Evolutionary conservation across 129 eudicot genomes (phyloP), one percentile per base, ranked within the genome.

Genomic region (Escallonia rubra): DNA sequence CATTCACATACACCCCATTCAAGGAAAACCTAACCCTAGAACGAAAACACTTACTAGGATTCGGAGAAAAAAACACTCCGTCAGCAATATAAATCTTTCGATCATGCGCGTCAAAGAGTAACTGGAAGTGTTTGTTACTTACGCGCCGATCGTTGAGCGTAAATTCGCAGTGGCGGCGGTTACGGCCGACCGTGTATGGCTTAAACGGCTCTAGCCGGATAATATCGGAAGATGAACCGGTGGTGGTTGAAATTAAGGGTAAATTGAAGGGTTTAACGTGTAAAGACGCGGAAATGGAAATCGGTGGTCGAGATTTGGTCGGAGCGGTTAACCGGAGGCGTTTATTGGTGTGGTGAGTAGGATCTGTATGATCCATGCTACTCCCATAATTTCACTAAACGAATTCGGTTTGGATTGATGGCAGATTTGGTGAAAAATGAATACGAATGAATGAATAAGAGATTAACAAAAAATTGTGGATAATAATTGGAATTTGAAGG

Each of bases 1-100:
- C 96, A 61, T 91, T 86, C 54, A 91, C 90, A 75, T 64, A 91
- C 59, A 84, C 83, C n/a, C 97, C 97, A 63, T 91, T 91, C 59
- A 79, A 56, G 12, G 97, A 87, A 77, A 74, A 90, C 86, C 80
- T 85, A 80, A 74, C 64, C 61, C 55, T 65, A 72, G 58, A 72
- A 23, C 1, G 34, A 23, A 23, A 23, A 64, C 49, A 42, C 65
- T 66, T 69, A 14, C 75, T 13, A 64, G 52, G 64, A 16, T 68
- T 59, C 34, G 34, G n/a, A 15, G n/a, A 60, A 13, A 60, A 67
- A 44, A 66, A 55, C 23, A 70, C 68, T 40, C 95, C 89, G 81
- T 91, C 95, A 13, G 43, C 78, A 52, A 87, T 66, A 47, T 64
- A 83, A n/a, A 91, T 59, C 52, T 81, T 91, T 45, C 70, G 78